A percentile compares a stretch with the other conserved stretches of the same genome.
Conservation (phyloP, 2,329 filamentous ascomycete genomes). For the Gremmenia infestans region DNA sequence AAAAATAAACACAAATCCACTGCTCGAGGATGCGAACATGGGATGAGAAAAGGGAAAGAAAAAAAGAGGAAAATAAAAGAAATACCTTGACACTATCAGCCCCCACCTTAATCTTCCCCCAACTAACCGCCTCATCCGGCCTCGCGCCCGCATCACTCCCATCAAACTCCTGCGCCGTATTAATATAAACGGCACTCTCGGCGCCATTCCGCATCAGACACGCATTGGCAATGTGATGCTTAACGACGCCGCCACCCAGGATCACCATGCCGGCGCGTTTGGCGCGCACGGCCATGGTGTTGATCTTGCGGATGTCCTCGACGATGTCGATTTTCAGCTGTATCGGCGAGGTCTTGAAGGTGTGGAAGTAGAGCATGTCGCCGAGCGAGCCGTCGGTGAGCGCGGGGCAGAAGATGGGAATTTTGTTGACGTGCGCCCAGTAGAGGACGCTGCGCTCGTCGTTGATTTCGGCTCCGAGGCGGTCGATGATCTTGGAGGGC, state of each 20-base stretch:
- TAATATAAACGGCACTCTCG: slow-evolving; percentile 95
- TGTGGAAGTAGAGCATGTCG: slow-evolving; percentile 99
- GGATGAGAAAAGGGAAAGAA: background rate
- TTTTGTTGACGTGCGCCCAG: slow-evolving; percentile 96
- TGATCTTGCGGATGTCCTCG: slow-evolving; percentile 88
- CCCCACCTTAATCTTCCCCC: slow-evolving; percentile 94
- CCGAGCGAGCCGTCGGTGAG: slow-evolving; percentile 92
- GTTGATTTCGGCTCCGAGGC: slow-evolving; percentile 90
- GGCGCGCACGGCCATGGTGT: slow-evolving; percentile 83
- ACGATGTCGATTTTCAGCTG: slow-evolving; percentile 87
- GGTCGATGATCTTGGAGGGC: slow-evolving; percentile 83
- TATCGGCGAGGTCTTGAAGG: slow-evolving; percentile 78
- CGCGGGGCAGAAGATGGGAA: slow-evolving; percentile 94
- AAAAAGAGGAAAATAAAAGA: slow-evolving; percentile 8
- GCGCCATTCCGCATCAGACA: slow-evolving; percentile 97
- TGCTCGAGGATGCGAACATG: background rate
- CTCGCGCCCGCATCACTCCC: slow-evolving; percentile 92
- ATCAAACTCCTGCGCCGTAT: slow-evolving; percentile 96
- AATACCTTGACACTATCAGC: slow-evolving; percentile 84
- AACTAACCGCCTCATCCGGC: slow-evolving; percentile 94
- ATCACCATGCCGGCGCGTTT: slow-evolving; percentile 93
- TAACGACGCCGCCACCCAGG: slow-evolving; percentile 88
- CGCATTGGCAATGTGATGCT: slow-evolving; percentile 97
- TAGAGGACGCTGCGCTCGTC: slow-evolving; percentile 85
- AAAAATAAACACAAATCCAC: too few relatives aligned